Evolutionary conservation across 2,329 filamentous ascomycete species (phyloP).

Genomic region (Macrophomina tecta): DNA sequence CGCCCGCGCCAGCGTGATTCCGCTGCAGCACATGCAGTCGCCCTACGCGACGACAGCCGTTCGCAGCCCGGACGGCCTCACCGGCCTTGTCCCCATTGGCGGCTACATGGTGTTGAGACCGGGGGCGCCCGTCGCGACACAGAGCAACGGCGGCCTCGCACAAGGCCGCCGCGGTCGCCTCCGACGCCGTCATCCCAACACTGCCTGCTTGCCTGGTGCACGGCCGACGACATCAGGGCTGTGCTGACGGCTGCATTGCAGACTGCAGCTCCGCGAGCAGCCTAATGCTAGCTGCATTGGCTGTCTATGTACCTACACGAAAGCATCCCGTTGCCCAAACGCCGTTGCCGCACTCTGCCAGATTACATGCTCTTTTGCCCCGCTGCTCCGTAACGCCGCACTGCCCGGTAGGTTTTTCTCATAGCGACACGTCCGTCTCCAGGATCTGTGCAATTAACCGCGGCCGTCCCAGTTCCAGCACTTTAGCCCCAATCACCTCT

Average conservation of each 20-base stretch:
- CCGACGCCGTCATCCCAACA: neutral
- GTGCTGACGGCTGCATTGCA: constrained; percentile 17
- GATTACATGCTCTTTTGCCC: constrained; percentile 13
- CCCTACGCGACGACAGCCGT: neutral
- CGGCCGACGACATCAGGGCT: neutral
- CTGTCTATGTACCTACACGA: neutral
- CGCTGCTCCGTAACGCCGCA: constrained; percentile 18
- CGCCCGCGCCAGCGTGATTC: constrained; percentile 16
- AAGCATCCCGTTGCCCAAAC: constrained; percentile 4
- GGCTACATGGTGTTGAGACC: constrained; percentile 8
- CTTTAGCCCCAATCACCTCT: constrained; percentile 48
- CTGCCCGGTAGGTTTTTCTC: neutral
- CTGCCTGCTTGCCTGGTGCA: neutral
- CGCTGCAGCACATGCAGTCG: constrained; percentile 18
- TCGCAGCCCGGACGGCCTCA: neutral
- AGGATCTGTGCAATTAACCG: constrained; percentile 46
- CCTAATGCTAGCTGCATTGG: constrained; percentile 1
- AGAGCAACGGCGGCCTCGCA: neutral
- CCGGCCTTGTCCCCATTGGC: constrained; percentile 1
- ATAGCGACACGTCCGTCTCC: constrained; percentile 34
- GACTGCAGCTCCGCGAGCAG: neutral
- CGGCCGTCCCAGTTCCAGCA: constrained; percentile 47
- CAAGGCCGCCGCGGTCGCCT: neutral
- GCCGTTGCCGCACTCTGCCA: neutral
- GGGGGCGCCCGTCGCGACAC: neutral